A percentile compares a stretch with the other conserved stretches of the same genome.
Conservation (phyloP, 1,139 yeast species). For the Zhuliangozyma parablackwelliae region DNA sequence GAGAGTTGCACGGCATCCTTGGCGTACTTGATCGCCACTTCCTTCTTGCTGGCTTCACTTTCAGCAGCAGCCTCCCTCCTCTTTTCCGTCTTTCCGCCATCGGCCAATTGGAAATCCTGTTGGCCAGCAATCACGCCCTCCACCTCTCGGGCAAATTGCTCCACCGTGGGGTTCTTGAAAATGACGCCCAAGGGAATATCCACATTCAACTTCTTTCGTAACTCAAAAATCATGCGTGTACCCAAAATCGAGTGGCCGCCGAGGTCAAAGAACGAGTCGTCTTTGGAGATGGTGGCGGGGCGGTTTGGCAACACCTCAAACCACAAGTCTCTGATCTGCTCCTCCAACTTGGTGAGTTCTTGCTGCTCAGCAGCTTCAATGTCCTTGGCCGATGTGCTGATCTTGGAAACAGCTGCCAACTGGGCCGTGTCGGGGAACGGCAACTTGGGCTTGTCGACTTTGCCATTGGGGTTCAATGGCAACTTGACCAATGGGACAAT, state of each 20-base stretch:
- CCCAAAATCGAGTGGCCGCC: constrained; percentile 98
- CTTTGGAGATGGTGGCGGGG: constrained; percentile 70
- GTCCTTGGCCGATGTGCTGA: constrained; percentile 27
- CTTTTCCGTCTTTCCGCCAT: constrained; percentile 16
- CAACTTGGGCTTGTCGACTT: constrained; percentile 93
- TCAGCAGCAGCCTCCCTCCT: constrained; percentile 12
- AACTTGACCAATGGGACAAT: constrained; percentile 81
- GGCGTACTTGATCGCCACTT: constrained; percentile 50
- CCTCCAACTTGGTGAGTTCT: constrained; percentile 58
- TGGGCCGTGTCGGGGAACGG: constrained; percentile 94
- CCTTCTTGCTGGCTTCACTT: constrained; percentile 11
- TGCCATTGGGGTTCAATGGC: constrained; percentile 97
- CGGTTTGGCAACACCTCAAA: constrained; percentile 75
- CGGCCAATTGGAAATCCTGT: constrained; percentile 42
- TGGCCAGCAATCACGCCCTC: constrained; percentile 50
- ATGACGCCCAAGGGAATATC: constrained; percentile 88
- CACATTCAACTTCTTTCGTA: constrained; percentile 70
- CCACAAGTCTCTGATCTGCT: constrained; percentile 78
- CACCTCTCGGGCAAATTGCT: constrained; percentile 71
- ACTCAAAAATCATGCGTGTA: constrained; percentile 91
- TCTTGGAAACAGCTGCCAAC: constrained; percentile 59
- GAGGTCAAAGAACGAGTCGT: constrained; percentile 90
- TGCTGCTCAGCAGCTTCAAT: constrained; percentile 31
- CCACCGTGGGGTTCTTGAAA: constrained; percentile 83
- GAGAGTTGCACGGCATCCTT: constrained; percentile 68